Percentiles rank a stretch among this genome's conserved stretches.
These are phyloP conservation scores for Ceratobasidium sp. DNA, from an alignment of 1,284 basidiomycete genomes.

Conservation along the genomic window DNA sequence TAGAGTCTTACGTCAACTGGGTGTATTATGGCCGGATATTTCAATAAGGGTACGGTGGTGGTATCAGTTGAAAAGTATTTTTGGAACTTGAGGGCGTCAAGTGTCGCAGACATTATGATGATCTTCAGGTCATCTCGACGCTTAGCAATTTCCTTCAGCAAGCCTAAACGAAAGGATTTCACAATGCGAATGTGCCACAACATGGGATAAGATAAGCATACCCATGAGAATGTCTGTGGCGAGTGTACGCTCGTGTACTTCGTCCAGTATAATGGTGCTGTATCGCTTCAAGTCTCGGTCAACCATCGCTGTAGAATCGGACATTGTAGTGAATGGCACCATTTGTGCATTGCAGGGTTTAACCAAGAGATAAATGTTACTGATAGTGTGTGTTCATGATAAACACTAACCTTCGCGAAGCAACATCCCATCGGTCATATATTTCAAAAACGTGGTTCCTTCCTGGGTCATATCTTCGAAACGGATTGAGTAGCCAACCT, in stretches of 20 bases:
- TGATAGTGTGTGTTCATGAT: not conserved
- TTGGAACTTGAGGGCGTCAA: conserved; percentile 97
- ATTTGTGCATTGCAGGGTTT: not conserved
- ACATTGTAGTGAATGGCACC: conserved; percentile 57
- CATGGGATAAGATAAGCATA: conserved; percentile 86
- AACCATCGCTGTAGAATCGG: conserved; percentile 97
- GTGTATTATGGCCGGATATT: conserved; percentile 96
- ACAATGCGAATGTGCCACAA: too few relatives aligned
- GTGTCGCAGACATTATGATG: conserved; percentile 98
- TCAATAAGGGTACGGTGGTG: conserved; percentile 85
- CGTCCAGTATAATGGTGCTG: conserved; percentile 97
- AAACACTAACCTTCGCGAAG: conserved; percentile 40
- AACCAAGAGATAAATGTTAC: too few relatives aligned
- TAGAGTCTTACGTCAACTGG: conserved; percentile 83
- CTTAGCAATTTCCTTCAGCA: conserved; percentile 84
- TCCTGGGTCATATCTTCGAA: conserved; percentile 98
- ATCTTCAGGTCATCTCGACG: conserved; percentile 93
- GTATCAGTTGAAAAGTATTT: conserved; percentile 83
- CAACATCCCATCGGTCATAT: conserved; percentile 99
- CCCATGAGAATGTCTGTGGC: conserved; percentile 99
- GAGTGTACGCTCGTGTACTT: conserved; percentile 98
- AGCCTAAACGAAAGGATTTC: conserved; percentile 69
- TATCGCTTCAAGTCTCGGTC: conserved; percentile 92
- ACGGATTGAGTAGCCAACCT: conserved; percentile 98
- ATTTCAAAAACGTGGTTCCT: conserved; percentile 93